Base-by-base conservation (phyloP, 805 yeast genomes). In the Monosporozyma unispora region DNA sequence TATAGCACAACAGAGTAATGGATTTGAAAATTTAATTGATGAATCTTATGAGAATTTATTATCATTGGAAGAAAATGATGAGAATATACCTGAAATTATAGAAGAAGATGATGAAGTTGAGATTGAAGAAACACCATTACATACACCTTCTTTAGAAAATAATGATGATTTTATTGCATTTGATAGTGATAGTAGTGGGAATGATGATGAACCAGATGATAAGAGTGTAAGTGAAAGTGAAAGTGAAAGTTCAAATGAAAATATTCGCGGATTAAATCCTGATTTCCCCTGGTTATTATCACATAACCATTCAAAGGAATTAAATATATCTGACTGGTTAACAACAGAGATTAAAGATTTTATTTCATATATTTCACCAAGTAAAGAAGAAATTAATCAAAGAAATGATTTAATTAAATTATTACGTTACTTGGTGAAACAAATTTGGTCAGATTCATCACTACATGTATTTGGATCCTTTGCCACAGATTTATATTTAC, bases 401-500 rank as follows among this genome's bases (percentile, higher is more conserved):
- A 78, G 98, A 60, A 84, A 86, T 54, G 67, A 64, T 6, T 81
- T 86, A 2, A 82, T 91, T n/a, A 66, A 71, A 43, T 74, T 77
- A 44, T 67, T 93, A 29, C 79, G 84, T 51, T 61, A 66, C 3
- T 74, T 78, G 0, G 76, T 78, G 3, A 67, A 70, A 3, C 63
- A 67, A 5, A 70, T 82, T 48, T 91, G 97, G 97, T 80, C 80
- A 1, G 85, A 80, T 52, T 81, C 91, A 16, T 84, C 82, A 49
- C 78, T 86, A 3, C 84, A 83, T 54, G 95, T 90, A 6, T 91
- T 93, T 70, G 99, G 99, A 0, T 90, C 97, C 0, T 86, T 79
- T 64, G 96, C 98, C 0, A 89, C 97, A 0, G 96, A 90, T 61
- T 70, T 91, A 51, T 91, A 90, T 60, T 72, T 91, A n/a, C 98